These are phyloP conservation scores for Wickerhamiella nectarea DNA, from an alignment of 805 yeast species.

Conservation along the genomic window DNA sequence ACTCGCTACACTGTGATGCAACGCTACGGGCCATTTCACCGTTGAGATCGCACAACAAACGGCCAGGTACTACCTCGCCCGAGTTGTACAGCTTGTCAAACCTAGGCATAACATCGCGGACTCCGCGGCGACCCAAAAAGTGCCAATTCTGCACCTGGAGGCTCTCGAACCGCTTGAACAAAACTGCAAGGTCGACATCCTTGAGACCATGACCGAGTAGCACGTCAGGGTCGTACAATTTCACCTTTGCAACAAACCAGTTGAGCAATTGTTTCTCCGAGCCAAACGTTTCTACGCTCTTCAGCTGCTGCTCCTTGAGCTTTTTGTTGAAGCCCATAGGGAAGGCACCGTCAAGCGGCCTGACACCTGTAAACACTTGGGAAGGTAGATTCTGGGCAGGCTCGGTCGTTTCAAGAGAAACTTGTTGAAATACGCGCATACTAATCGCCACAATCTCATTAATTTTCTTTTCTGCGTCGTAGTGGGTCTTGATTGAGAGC, in stretches of 20 bases:
- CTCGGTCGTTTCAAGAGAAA: conserved; percentile 56
- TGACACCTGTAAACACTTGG: conserved; percentile 53
- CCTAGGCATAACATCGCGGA: conserved; percentile 22
- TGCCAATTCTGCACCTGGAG: conserved; percentile 65
- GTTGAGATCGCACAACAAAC: conserved; percentile 82
- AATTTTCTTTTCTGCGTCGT: conserved; percentile 57
- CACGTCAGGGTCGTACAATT: conserved; percentile 80
- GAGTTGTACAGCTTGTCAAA: conserved; percentile 4
- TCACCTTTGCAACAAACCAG: conserved; percentile 59
- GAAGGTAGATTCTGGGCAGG: conserved; percentile 48
- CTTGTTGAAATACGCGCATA: conserved; percentile 50
- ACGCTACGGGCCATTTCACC: conserved; percentile 91
- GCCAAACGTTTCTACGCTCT: conserved; percentile 39
- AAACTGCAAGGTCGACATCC: conserved; percentile 58
- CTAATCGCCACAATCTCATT: conserved; percentile 85
- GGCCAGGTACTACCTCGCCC: conserved; percentile 62
- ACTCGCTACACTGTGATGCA: conserved; percentile 81
- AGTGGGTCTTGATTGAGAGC: conserved; percentile 63
- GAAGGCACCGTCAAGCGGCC: conserved; percentile 52
- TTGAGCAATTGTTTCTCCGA: conserved; percentile 63
- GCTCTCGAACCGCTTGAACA: conserved; percentile 69
- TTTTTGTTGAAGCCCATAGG: conserved; percentile 56
- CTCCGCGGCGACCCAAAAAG: conserved; percentile 68
- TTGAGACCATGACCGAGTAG: conserved; percentile 81
- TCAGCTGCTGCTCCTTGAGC: conserved; percentile 29